Evolutionary conservation across 352 stramenopile species (phyloP).

Genomic region (Globisporangium lucens): DNA sequence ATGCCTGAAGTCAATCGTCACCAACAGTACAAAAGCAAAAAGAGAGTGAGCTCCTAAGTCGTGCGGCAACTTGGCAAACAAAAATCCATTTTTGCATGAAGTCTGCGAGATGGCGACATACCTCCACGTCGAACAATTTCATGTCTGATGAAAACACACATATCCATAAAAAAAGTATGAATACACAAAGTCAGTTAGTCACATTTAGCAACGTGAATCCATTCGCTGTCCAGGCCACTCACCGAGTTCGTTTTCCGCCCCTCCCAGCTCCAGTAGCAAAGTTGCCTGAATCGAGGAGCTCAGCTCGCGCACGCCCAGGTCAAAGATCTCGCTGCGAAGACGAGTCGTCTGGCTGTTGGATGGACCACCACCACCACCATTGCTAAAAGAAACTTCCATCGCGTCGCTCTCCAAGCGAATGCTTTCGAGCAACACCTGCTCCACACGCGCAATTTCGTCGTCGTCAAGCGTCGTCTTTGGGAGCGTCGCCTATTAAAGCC

Average conservation of each 20-base stretch:
- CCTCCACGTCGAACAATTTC: slow-evolving; percentile 46
- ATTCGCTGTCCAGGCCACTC: not conserved
- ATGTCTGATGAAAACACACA: slow-evolving; percentile 24
- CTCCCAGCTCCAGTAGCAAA: slow-evolving; percentile 36
- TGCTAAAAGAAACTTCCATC: slow-evolving; percentile 13
- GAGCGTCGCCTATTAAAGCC: not conserved
- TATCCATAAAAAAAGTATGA: not conserved
- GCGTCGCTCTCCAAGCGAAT: not conserved
- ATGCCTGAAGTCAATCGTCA: slow-evolving; percentile 23
- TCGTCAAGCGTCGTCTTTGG: slow-evolving; percentile 8
- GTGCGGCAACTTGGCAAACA: too few relatives aligned
- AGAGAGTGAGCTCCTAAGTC: too few relatives aligned
- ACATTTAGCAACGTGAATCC: too few relatives aligned
- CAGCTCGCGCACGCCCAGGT: slow-evolving; percentile 49
- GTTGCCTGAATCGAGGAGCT: slow-evolving; percentile 27
- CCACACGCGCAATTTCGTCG: slow-evolving; percentile 9
- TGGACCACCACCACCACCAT: slow-evolving; percentile 13
- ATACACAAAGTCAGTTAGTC: not conserved
- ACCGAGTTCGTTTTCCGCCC: slow-evolving; percentile 35
- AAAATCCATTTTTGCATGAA: not conserved
- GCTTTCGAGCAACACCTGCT: slow-evolving; percentile 13
- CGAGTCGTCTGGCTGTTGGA: slow-evolving; percentile 15
- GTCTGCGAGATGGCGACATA: slow-evolving; percentile 6
- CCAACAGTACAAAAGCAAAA: not conserved
- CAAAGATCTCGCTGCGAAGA: slow-evolving; percentile 46